A percentile compares a stretch with the other conserved stretches of the same genome.
Evolutionary conservation across 192 early-diverging fungal genomes (phyloP).

Genomic region (Geosiphon pyriformis): DNA sequence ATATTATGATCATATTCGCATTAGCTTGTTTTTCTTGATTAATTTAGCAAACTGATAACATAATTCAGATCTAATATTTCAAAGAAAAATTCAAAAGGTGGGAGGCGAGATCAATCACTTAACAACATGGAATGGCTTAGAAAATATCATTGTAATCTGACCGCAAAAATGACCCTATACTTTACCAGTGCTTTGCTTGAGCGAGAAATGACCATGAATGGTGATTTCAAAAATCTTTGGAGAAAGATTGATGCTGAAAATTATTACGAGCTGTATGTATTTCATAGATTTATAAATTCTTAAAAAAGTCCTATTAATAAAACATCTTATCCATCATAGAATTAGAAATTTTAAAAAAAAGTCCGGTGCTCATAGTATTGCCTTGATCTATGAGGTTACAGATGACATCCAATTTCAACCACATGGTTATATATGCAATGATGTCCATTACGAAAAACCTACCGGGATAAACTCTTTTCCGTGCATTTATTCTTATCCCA

Average conservation of each 20-base stretch:
- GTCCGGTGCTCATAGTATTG: constrained; percentile 29
- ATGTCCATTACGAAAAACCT: constrained; percentile 33
- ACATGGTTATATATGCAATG: constrained; percentile 33
- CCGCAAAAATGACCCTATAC: constrained; percentile 41
- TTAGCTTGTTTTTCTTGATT: constrained; percentile 12
- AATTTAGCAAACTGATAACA: not conserved
- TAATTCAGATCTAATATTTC: not conserved
- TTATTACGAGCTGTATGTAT: constrained; percentile 34
- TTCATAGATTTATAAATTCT: not conserved
- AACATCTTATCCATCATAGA: constrained; percentile 14
- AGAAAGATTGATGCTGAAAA: constrained; percentile 30
- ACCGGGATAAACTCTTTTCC: constrained; percentile 42
- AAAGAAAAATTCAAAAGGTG: constrained; percentile 16
- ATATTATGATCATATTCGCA: not conserved
- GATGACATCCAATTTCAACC: constrained; percentile 31
- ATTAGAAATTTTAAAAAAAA: constrained; percentile 30
- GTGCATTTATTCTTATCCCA: constrained; percentile 38
- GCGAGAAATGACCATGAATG: constrained; percentile 32
- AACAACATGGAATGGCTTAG: constrained; percentile 35
- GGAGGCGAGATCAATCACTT: constrained; percentile 30
- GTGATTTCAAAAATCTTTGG: constrained; percentile 31
- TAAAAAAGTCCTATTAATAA: not conserved
- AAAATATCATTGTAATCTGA: constrained; percentile 32
- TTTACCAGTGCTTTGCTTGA: constrained; percentile 37
- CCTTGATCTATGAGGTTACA: constrained; percentile 38